Base-by-base conservation (phyloP, 139 green algal genomes). In the Chlamydomonas schloesseri region DNA sequence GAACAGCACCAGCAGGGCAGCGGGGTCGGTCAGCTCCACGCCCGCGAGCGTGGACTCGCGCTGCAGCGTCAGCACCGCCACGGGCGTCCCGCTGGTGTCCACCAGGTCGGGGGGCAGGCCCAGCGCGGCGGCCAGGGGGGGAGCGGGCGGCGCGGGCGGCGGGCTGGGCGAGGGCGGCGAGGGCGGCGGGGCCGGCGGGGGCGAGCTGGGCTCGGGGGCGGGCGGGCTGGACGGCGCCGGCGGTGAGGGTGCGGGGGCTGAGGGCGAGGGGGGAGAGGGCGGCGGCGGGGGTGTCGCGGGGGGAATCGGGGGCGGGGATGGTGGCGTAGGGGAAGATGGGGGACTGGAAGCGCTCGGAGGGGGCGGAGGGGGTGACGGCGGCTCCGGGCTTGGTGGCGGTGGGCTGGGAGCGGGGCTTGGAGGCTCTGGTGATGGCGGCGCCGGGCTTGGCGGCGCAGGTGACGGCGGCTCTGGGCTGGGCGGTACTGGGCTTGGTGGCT, bases 11-110 rank as follows among this genome's bases (percentile, higher is more conserved):
- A 20, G n/a, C 5, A 84, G 29, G 2, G 62, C 37, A 3, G 64
- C 29, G 3, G 64, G n/a, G 46, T 84, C 64, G 20, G 29, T 50
- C 3, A 84, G 64, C n/a, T 84, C 78, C 11, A 84, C 78, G n/a
- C 46, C 64, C 18, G 28, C 9, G 9, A 84, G 37, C 31, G 74
- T 42, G 0, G 64, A 23, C 13, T 60, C 28, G 1, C 21, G 17
- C 42, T 26, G 50, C 18, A 84, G 13, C 15, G 29, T 74, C 64
- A 84, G 23, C 2, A 84, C 46, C 15, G 64, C 64, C 13, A 42
- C 62, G 3, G 78, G 58, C 11, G 23, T 53, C 17, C 46, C 78
- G 11, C 60, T 73, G 5, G 42, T 47, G 46, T 74, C 78, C 0
- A 75, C 6, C 20, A 47, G 10, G 18, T n/a, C 42, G 8, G 18